Evolutionary conservation across 345 rosid genomes (phyloP).

Genomic region (Combretum micranthum): DNA sequence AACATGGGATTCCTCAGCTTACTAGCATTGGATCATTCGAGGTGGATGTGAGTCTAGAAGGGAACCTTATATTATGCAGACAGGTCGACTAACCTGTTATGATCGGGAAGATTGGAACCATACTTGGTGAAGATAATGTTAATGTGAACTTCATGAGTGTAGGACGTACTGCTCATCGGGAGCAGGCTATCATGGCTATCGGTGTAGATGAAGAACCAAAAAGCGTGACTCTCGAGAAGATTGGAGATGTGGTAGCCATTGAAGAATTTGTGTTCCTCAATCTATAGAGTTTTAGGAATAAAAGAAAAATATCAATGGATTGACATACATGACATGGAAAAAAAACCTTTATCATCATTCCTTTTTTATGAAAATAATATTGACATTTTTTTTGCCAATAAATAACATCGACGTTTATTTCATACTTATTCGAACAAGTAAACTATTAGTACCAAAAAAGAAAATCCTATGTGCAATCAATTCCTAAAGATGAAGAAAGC

Average conservation of each 20-base stretch:
- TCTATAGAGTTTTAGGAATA: slow-evolving; percentile 11
- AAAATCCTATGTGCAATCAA: no score
- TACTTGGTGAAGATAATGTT: slow-evolving; percentile 56
- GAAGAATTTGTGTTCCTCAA: slow-evolving; percentile 63
- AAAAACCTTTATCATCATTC: no score
- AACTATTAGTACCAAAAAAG: no score
- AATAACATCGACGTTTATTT: no score
- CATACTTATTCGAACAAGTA: no score
- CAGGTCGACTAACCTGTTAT: slow-evolving; percentile 72
- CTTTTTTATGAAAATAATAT: no score
- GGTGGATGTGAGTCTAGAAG: slow-evolving; percentile 82
- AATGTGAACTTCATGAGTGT: slow-evolving; percentile 74
- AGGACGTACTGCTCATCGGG: slow-evolving; percentile 38
- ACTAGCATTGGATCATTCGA: slow-evolving; percentile 55
- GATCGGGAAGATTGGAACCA: slow-evolving; percentile 55
- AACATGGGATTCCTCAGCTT: slow-evolving; percentile 57
- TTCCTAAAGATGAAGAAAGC: no score
- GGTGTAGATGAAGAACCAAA: slow-evolving; percentile 70
- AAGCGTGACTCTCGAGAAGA: slow-evolving; percentile 35
- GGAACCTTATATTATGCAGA: slow-evolving; percentile 54
- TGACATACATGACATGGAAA: no score
- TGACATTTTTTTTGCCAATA: no score
- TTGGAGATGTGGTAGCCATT: slow-evolving; percentile 43
- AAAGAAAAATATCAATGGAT: no score
- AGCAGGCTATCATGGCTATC: slow-evolving; percentile 70